Percentiles rank a stretch among this genome's conserved stretches.
phyloP scores from a whole-genome alignment of 2,329 filamentous ascomycete genomes.

The Ophiostoma himal-ulmi region DNA sequence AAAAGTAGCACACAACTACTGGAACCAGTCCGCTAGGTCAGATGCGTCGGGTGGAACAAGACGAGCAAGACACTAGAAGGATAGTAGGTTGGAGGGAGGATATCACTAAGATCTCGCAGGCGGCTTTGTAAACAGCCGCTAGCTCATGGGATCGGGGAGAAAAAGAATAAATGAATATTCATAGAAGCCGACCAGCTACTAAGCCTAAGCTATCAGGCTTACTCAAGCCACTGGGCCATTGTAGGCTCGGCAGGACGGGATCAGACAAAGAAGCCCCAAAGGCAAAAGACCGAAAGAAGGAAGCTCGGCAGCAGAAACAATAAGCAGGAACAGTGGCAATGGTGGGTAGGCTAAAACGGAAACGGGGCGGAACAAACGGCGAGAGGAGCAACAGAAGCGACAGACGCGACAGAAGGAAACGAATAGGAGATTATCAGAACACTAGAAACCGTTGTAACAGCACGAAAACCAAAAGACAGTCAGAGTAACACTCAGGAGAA shows the following conservation, averaged over 20 bases:
- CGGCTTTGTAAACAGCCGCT: constrained; percentile 6
- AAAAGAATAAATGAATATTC: background rate
- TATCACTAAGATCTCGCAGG: background rate
- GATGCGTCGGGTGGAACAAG: background rate
- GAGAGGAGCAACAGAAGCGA: background rate
- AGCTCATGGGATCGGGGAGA: background rate
- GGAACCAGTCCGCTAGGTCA: background rate
- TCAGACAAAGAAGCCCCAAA: background rate
- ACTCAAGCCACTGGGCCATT: background rate
- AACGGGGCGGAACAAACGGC: background rate
- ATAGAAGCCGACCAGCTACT: background rate
- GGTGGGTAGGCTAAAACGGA: background rate
- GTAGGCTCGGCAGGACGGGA: background rate
- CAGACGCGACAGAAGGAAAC: background rate
- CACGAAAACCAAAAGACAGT: background rate
- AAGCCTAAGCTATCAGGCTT: background rate
- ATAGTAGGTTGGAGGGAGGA: background rate
- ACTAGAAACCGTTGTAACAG: background rate
- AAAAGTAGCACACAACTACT: background rate
- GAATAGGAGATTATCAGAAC: background rate
- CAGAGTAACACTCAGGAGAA: background rate
- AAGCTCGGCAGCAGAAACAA: background rate
- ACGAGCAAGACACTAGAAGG: background rate
- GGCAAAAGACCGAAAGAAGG: background rate
- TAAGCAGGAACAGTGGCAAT: background rate